Conservation (phyloP, 2,329 filamentous ascomycete genomes). For the Alternaria triticina region DNA sequence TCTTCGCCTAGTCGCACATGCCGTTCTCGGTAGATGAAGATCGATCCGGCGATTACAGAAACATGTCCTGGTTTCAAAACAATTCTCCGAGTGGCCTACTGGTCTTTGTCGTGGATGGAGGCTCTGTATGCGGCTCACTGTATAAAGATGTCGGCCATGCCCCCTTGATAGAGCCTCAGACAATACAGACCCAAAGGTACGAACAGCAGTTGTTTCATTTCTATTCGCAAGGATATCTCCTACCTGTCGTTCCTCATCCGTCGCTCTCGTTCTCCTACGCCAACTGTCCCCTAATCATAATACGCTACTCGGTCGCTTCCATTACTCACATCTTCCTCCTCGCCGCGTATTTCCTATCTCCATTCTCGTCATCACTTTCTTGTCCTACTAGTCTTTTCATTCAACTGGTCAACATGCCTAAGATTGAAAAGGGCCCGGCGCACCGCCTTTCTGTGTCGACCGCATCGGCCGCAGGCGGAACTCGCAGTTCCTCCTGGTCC, state of each 20-base stretch:
- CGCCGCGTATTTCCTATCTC: conserved; percentile 20
- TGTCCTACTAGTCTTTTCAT: conserved; percentile 22
- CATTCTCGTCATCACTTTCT: conserved; percentile 11
- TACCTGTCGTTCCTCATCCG: conserved; percentile 38
- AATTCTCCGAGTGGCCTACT: conserved; percentile 45
- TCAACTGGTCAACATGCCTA: conserved; percentile 53
- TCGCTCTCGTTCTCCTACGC: conserved; percentile 40
- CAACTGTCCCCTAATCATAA: conserved; percentile 41
- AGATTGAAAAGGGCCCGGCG: conserved; percentile 46
- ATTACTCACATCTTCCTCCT: conserved; percentile 23
- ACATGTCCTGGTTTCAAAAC: conserved; percentile 48
- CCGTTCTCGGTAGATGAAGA: conserved; percentile 33
- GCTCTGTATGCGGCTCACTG: conserved; percentile 33
- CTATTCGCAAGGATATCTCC: conserved; percentile 39
- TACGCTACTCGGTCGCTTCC: conserved; percentile 36
- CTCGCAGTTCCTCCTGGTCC: conserved; percentile 66
- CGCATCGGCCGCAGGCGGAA: conserved; percentile 37
- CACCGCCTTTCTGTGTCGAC: conserved; percentile 42
- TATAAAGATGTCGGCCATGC: conserved; percentile 41
- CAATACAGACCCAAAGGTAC: conserved; percentile 32
- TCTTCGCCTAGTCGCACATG: conserved; percentile 38
- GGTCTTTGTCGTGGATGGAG: conserved; percentile 34
- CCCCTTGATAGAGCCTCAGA: conserved; percentile 31
- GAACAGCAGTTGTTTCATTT: conserved; percentile 43
- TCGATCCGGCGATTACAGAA: conserved; percentile 50